Evolutionary conservation across 768 basidiomycete species (phyloP).

Genomic region (Strobilomyces echinocephalus): DNA sequence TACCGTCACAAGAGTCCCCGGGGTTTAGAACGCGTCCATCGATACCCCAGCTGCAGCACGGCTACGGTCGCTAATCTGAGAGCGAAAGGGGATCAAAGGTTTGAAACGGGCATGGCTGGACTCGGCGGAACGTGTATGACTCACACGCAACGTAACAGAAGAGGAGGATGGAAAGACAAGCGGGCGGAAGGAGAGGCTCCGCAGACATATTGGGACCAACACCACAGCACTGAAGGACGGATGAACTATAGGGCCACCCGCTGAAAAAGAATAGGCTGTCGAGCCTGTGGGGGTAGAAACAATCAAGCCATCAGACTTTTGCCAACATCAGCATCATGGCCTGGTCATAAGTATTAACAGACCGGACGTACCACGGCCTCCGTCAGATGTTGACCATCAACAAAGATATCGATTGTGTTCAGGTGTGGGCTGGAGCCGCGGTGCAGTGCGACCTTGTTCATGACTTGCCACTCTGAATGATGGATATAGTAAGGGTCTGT

Average conservation of each 20-base stretch:
- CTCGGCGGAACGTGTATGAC: slow-evolving; percentile 21
- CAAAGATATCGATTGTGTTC: slow-evolving; percentile 89
- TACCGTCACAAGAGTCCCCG: slow-evolving; percentile 80
- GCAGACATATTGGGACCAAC: slow-evolving; percentile 92
- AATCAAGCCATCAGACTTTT: slow-evolving; percentile 87
- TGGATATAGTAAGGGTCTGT: neutral
- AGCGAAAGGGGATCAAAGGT: neutral
- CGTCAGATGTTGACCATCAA: slow-evolving; percentile 91
- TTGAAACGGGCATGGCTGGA: neutral
- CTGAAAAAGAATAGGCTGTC: slow-evolving; percentile 92
- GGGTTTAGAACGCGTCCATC: slow-evolving; percentile 85
- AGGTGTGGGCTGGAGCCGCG: slow-evolving; percentile 88
- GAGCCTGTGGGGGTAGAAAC: slow-evolving; percentile 96
- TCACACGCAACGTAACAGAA: slow-evolving; percentile 65
- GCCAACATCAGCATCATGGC: slow-evolving; percentile 11
- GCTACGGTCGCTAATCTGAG: slow-evolving; percentile 77
- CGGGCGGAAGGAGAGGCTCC: slow-evolving; percentile 87
- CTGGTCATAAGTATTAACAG: slow-evolving; percentile 1
- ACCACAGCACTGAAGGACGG: slow-evolving; percentile 87
- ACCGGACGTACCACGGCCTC: slow-evolving; percentile 78
- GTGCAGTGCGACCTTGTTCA: slow-evolving; percentile 95
- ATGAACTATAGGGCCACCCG: slow-evolving; percentile 94
- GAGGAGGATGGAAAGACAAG: slow-evolving; percentile 85
- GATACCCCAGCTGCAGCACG: slow-evolving; percentile 86
- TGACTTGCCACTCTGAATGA: slow-evolving; percentile 81